A percentile compares a stretch with the other conserved stretches of the same genome.
These are phyloP conservation scores for Hymenochaete sp. DNA, from an alignment of 1,284 basidiomycete species.

Conservation along the genomic window DNA sequence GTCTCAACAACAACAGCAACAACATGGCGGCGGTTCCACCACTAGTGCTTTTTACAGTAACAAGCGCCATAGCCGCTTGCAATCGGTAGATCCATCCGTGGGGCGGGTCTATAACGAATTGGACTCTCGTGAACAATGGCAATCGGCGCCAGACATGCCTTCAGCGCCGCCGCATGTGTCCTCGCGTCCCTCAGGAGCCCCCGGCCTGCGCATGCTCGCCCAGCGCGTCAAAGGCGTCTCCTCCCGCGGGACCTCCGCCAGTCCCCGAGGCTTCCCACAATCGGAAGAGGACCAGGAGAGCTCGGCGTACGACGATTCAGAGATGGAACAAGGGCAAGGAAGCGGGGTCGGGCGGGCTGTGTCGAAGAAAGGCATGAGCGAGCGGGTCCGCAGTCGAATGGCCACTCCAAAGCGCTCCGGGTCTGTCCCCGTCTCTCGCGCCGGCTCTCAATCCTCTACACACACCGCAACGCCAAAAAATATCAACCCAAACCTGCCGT, in stretches of 20 bases:
- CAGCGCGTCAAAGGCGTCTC: conserved; percentile 13
- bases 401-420: conserved; percentile 15
- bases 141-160: not conserved
- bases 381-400: conserved; percentile 8
- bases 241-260: not conserved
- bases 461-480: conserved; percentile 1
- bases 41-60: too few species aligned
- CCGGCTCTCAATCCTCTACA: not conserved
- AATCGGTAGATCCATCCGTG: conserved; percentile 11
- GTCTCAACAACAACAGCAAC: too few species aligned
- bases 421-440: conserved; percentile 12
- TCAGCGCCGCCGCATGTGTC: conserved; percentile 5
- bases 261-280: not conserved
- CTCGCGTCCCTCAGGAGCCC: not conserved
- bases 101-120: conserved; percentile 4
- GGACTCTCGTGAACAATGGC: not conserved
- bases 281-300: conserved; percentile 15
- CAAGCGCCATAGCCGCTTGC: conserved; percentile 10
- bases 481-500: not conserved
- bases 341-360: conserved; percentile 3
- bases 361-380: not conserved
- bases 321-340: conserved; percentile 11
- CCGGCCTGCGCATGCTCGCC: conserved; percentile 8
- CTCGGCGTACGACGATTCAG: conserved; percentile 16
- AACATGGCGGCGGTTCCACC: too few species aligned